Evolutionary conservation across 1,139 yeast species (phyloP), one percentile per base, ranked within the genome.

Genomic region (Debaryomyces robertsiae): DNA sequence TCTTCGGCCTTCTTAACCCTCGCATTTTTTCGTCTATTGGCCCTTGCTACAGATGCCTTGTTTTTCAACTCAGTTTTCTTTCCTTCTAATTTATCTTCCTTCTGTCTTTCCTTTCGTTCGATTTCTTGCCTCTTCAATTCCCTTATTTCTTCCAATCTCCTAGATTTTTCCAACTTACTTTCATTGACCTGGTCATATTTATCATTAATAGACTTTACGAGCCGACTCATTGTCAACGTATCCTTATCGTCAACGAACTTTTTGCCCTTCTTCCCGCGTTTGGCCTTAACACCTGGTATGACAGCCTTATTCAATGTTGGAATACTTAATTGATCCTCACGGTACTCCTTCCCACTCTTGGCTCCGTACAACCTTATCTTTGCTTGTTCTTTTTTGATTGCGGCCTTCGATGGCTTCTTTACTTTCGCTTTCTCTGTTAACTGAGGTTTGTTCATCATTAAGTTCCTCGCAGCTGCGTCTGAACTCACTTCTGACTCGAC

Each of bases 211-310:
- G 85, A 79, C 53, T 81, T 82, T 39, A 90, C 81, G 48, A 93
- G 73, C 61, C 95, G 75, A 47, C 73, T 78, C 58, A 83, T 53
- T 36, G 80, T 75, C 54, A 86, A 67, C 25, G 81, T 63, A 56
- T 87, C 93, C 47, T 79, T 73, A 57, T 87, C 94, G 38, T 68
- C 85, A 22, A 90, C 83, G 62, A 91, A 90, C 55, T 84, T 84
- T 70, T 93, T 93, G 39, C 98, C 98, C 67, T 91, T 93, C 65
- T 91, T 93, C 40, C 97, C 97, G 46, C 75, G 75, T 53, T 78
- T 78, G 36, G 73, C 74, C 52, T 85, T 82, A 7, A 87, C 89
- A 34, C 96, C 97, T 0, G 98, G 96, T 36, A 81, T 78, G 31
- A 91, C 75, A 7, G 97, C 89, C 52, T 77, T 83, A 61, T 93